These are phyloP conservation scores for Mycena metata DNA, from an alignment of 768 basidiomycete genomes.

Conservation along the genomic window DNA sequence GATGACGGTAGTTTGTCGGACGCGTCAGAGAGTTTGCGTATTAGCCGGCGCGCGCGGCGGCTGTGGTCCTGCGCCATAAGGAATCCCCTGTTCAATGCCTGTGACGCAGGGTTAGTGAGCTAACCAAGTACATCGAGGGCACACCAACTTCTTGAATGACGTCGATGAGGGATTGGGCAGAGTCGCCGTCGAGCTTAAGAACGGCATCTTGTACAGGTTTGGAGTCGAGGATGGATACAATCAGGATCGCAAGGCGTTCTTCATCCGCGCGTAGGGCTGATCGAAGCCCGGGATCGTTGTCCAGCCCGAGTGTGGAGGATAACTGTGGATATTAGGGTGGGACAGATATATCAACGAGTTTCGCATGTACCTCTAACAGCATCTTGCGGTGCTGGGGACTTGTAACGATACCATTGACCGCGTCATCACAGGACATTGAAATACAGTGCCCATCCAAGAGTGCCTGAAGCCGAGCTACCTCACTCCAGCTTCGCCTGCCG, in stretches of 20 bases:
- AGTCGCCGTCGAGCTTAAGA: constrained; percentile 14
- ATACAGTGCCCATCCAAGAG: constrained; percentile 5
- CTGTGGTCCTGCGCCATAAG: constrained; percentile 9
- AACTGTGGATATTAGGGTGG: not conserved
- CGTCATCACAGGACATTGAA: constrained; percentile 14
- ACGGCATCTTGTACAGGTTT: not conserved
- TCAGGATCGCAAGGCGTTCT: constrained; percentile 12
- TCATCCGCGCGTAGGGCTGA: constrained; percentile 11
- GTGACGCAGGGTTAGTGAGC: not conserved
- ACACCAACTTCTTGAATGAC: constrained; percentile 21
- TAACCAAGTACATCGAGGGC: not conserved
- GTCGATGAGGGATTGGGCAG: constrained; percentile 22
- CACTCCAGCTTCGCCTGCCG: constrained; percentile 1
- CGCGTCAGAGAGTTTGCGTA: constrained; percentile 36
- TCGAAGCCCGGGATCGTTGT: constrained; percentile 10
- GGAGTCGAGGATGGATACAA: constrained; percentile 12
- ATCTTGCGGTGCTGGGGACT: constrained; percentile 20
- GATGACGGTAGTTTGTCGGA: constrained; percentile 34
- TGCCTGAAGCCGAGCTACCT: constrained; percentile 6
- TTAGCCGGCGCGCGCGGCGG: constrained; percentile 29
- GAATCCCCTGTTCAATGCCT: constrained; percentile 20
- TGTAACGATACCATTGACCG: constrained; percentile 20
- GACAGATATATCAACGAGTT: not conserved
- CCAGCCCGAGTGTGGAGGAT: constrained; percentile 14
- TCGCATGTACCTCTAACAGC: constrained; percentile 19